Conservation (phyloP, 2,329 filamentous ascomycete genomes). For the Penicillium sp. region DNA sequence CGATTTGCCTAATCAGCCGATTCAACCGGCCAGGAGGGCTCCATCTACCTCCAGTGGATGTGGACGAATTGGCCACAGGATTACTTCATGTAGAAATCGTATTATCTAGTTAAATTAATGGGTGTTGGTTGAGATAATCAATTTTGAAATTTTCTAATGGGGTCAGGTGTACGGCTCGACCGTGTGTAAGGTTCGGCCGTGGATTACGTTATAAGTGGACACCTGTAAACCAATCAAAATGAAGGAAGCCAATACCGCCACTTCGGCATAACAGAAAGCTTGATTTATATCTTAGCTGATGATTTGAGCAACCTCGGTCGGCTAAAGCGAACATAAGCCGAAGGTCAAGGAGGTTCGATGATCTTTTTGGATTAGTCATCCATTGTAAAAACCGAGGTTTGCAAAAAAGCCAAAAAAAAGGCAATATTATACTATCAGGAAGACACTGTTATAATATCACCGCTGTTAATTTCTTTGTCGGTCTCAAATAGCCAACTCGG, state of each 20-base stretch:
- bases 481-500: neutral
- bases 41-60: too few species aligned
- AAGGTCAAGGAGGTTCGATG: neutral
- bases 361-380: neutral
- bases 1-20: too few species aligned
- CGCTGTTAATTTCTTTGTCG: neutral
- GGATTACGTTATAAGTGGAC: neutral
- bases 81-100: too few species aligned
- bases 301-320: slow-evolving; percentile 3
- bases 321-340: neutral
- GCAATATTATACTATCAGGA: too few species aligned
- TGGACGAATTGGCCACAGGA: too few species aligned
- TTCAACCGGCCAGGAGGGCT: too few species aligned
- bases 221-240: neutral
- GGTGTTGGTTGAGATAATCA: too few species aligned
- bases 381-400: neutral
- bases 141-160: too few species aligned
- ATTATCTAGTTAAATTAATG: too few species aligned
- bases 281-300: neutral
- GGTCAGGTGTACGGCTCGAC: too few species aligned
- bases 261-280: neutral
- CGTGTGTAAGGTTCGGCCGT: too few species aligned
- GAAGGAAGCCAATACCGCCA: neutral
- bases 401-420: neutral
- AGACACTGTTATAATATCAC: neutral